phyloP scores from a whole-genome alignment of 257 asterid genomes.

The Salvia hispanica region DNA sequence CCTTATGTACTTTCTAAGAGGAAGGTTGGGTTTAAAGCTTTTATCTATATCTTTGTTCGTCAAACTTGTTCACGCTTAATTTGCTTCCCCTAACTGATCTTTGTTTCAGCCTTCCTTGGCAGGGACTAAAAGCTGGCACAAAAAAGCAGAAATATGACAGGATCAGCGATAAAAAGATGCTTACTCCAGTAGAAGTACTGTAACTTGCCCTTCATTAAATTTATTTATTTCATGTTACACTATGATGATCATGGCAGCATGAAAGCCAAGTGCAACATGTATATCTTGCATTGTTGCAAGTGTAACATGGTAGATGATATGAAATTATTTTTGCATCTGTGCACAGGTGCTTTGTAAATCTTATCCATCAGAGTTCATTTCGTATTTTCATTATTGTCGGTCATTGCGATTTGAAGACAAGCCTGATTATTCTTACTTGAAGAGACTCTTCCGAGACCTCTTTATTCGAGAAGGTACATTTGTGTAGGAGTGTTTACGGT shows the following conservation, averaged over 20 bases:
- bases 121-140: conserved; percentile 93
- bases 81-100: conserved; percentile 18
- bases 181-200: conserved; percentile 84
- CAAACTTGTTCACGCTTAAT: conserved; percentile 1
- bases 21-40: conserved; percentile 59
- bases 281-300: neutral
- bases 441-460: conserved; percentile 90
- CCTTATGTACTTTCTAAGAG: conserved; percentile 92
- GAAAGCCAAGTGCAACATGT: conserved; percentile 19
- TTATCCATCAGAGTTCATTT: conserved; percentile 81
- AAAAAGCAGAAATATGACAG: conserved; percentile 96
- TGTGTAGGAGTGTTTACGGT: neutral
- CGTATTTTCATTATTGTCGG: conserved; percentile 91
- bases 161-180: conserved; percentile 98
- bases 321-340: conserved; percentile 4
- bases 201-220: conserved; percentile 22
- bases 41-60: conserved; percentile 2
- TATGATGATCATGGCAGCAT: conserved; percentile 21
- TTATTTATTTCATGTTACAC: neutral
- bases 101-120: conserved; percentile 87
- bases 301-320: conserved; percentile 7
- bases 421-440: conserved; percentile 95
- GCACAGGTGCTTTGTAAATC: conserved; percentile 88
- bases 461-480: conserved; percentile 88
- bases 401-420: conserved; percentile 89